Evolutionary conservation across 148 eudicot species (phyloP), one percentile per base, ranked within the genome.

Genomic region (Cornus florida): DNA sequence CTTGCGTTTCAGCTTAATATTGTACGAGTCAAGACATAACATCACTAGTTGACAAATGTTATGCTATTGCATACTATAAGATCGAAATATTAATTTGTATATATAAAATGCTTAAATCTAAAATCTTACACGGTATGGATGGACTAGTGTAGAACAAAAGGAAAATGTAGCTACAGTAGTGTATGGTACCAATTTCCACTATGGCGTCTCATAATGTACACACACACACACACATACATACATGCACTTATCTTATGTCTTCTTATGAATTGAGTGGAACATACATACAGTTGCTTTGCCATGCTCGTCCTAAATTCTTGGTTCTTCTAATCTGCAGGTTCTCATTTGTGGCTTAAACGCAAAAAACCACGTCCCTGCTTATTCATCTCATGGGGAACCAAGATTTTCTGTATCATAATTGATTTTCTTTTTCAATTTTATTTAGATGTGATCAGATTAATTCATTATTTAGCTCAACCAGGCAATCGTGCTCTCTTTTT

Each of bases 401-500:
- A 59, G 13, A 33, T 60, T 81, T 50, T 23, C 46, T 65, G 8
- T 57, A 71, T 23, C 39, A 22, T 16, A 17, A 31, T 53, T 13
- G 73, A 20, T 53, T 62, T 50, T 24, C 28, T 62, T 33, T 17
- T 31, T 68, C 23, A 53, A 35, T 11, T 53, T 60, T 50, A 35
- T 38, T 53, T 53, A 32, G 78, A 48, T 64, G 35, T 59, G 69
- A 7, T 71, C 65, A 33, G 65, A 78, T 83, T 60, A 75, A 72
- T 81, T 81, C 73, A 70, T 86, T 82, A 80, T 80, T 75, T 71
- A 41, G 16, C 72, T 76, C 80, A 50, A 69, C 86, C 82, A 81
- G 75, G 85, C 83, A 80, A 75, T 85, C 86, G 92, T 73, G 92
- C 76, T 89, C 72, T 53, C 70, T 78, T 81, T 86, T 81, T 77